phyloP scores from a whole-genome alignment of 495 filamentous ascomycete species.

The Penicillium malachiteum region DNA sequence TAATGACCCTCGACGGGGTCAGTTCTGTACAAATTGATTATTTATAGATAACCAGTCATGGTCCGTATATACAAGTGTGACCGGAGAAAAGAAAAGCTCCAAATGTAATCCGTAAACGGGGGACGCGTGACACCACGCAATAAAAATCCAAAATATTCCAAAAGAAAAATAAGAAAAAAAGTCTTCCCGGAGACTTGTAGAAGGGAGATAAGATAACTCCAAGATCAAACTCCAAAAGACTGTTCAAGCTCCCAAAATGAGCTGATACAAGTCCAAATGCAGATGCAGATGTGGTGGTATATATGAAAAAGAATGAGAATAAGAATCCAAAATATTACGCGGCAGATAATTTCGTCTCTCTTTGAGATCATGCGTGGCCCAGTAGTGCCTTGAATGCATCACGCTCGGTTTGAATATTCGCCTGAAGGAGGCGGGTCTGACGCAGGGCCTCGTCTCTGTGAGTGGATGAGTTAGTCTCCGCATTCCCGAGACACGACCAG shows the following conservation, averaged over 20 bases:
- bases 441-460: constrained; percentile 79
- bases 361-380: constrained; percentile 16
- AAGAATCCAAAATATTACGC: constrained; percentile 4
- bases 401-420: constrained; percentile 58
- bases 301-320: constrained; percentile 9
- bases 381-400: constrained; percentile 51
- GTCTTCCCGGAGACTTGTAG: too few relatives aligned
- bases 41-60: constrained; percentile 13
- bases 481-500: constrained; percentile 13
- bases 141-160: constrained; percentile 1
- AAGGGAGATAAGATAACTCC: constrained; percentile 6
- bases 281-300: constrained; percentile 25
- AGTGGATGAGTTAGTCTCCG: constrained; percentile 11
- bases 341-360: constrained; percentile 3
- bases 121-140: constrained; percentile 10
- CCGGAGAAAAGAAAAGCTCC: constrained; percentile 5
- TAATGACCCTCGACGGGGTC: constrained; percentile 1
- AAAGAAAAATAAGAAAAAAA: constrained; percentile 1
- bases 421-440: constrained; percentile 74
- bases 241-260: neutral
- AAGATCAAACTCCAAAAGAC: neutral
- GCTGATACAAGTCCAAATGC: constrained; percentile 3
- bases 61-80: constrained; percentile 24
- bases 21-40: constrained; percentile 26
- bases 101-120: constrained; percentile 6